Percentiles rank a stretch among this genome's conserved stretches.
These are phyloP conservation scores for Aspergillus asperescens DNA, from an alignment of 495 filamentous ascomycete species.

Conservation along the genomic window DNA sequence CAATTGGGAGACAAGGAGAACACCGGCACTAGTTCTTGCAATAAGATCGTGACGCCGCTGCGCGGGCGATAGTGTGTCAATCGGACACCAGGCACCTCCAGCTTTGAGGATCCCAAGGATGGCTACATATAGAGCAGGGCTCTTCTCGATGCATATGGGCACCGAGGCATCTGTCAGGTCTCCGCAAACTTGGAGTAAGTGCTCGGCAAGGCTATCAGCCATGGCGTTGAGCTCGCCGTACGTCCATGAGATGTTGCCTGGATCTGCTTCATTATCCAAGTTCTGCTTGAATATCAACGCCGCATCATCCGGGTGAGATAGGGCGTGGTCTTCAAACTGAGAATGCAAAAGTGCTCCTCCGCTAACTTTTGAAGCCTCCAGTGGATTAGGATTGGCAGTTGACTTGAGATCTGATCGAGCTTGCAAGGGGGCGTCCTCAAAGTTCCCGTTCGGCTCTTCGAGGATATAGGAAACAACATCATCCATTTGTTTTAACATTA, in stretches of 20 bases:
- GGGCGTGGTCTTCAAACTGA: constrained; percentile 27
- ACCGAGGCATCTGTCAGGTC: constrained; percentile 45
- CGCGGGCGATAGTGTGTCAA: constrained; percentile 32
- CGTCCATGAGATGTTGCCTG: constrained; percentile 23
- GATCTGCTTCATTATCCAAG: constrained; percentile 17
- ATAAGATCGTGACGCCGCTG: constrained; percentile 35
- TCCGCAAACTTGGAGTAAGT: constrained; percentile 20
- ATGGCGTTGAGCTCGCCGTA: constrained; percentile 29
- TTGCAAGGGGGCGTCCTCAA: constrained; percentile 10
- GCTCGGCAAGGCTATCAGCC: constrained; percentile 24
- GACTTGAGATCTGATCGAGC: constrained; percentile 19
- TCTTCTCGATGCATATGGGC: constrained; percentile 75
- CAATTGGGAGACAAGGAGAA: constrained; percentile 22
- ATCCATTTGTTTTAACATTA: constrained; percentile 27
- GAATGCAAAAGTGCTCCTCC: constrained; percentile 19
- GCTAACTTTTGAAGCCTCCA: constrained; percentile 6
- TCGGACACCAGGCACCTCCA: constrained; percentile 35
- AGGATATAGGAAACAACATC: constrained; percentile 24
- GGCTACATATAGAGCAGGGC: constrained; percentile 68
- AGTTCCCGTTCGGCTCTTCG: constrained; percentile 17
- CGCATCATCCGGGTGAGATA: constrained; percentile 15
- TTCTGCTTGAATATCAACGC: constrained; percentile 28
- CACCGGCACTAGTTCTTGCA: constrained; percentile 21
- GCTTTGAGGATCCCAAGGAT: constrained; percentile 77
- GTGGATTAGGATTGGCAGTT: constrained; percentile 15